Evolutionary conservation across 2,329 filamentous ascomycete species (phyloP).

Genomic region (Cladosporium austrohemisphaericum): DNA sequence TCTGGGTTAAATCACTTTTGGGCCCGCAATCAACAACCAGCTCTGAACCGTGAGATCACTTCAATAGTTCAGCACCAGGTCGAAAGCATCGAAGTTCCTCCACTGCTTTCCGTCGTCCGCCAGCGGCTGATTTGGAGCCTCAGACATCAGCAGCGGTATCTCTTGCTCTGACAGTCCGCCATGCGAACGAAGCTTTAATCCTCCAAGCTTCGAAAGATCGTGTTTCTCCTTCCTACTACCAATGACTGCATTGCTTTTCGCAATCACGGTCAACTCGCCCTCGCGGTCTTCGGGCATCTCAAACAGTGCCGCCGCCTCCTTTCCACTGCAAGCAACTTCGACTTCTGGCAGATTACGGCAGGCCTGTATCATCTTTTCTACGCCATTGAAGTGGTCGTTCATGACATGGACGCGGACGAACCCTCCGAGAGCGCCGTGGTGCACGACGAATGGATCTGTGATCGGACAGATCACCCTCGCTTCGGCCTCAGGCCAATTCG

Average conservation of each 20-base stretch:
- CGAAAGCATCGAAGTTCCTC: conserved; percentile 41
- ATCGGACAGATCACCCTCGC: conserved; percentile 45
- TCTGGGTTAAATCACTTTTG: background rate
- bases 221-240: conserved; percentile 36
- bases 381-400: conserved; percentile 16
- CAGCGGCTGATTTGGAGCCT: conserved; percentile 18
- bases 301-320: conserved; percentile 34
- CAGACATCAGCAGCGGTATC: conserved; percentile 37
- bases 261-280: conserved; percentile 41
- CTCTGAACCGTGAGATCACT: too few relatives aligned
- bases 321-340: conserved; percentile 30
- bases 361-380: conserved; percentile 32
- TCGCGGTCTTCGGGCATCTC: conserved; percentile 42
- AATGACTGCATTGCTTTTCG: conserved; percentile 37
- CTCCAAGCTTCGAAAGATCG: conserved; percentile 33
- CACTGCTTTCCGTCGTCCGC: conserved; percentile 23
- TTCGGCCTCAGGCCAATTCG: conserved; percentile 29
- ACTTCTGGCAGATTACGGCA: conserved; percentile 33
- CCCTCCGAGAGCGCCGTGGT: conserved; percentile 42
- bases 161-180: conserved; percentile 41
- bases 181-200: conserved; percentile 39
- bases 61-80: conserved; percentile 35
- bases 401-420: conserved; percentile 42
- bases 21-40: too few relatives aligned
- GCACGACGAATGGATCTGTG: conserved; percentile 42